A percentile compares a stretch with the other conserved stretches of the same genome.
phyloP scores from a whole-genome alignment of 176 grass and related monocot species.

The Cymbopogon citratus region DNA sequence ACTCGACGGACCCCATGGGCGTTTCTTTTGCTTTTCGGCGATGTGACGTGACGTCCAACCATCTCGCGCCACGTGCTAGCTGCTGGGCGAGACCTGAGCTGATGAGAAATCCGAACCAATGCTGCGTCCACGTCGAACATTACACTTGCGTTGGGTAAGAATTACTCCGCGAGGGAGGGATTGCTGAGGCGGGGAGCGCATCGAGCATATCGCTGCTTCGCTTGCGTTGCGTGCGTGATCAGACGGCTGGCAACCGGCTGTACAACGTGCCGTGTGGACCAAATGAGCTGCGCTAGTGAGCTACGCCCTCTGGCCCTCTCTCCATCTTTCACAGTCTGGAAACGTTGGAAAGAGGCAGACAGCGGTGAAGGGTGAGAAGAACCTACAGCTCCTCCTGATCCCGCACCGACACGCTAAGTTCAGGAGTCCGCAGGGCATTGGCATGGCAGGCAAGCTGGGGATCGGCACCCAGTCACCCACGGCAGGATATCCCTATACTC shows the following conservation, averaged over 20 bases:
- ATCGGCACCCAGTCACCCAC: not conserved
- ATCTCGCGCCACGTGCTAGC: not conserved
- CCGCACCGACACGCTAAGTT: constrained; percentile 30
- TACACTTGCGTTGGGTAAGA: no score
- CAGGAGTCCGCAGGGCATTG: not conserved
- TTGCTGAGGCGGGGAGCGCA: not conserved
- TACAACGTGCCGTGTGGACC: not conserved
- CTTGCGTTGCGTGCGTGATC: not conserved
- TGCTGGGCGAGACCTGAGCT: not conserved
- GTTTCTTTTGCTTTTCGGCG: not conserved
- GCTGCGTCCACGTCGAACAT: not conserved
- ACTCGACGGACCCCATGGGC: not conserved
- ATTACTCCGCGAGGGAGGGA: not conserved
- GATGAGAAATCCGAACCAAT: not conserved
- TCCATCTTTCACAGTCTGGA: constrained; percentile 20
- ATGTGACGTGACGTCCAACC: not conserved
- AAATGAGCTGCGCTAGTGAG: not conserved
- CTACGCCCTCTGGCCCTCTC: no score
- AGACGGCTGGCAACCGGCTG: constrained; percentile 1
- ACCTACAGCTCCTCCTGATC: not conserved
- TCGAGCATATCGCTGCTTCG: not conserved
- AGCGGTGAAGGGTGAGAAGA: not conserved
- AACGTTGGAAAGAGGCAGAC: not conserved
- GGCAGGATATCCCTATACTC: not conserved
- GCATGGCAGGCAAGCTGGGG: not conserved